Evolutionary conservation across 1,139 yeast genomes (phyloP), one percentile per base, ranked within the genome.

Genomic region (Blastobotrys petasosporus): DNA sequence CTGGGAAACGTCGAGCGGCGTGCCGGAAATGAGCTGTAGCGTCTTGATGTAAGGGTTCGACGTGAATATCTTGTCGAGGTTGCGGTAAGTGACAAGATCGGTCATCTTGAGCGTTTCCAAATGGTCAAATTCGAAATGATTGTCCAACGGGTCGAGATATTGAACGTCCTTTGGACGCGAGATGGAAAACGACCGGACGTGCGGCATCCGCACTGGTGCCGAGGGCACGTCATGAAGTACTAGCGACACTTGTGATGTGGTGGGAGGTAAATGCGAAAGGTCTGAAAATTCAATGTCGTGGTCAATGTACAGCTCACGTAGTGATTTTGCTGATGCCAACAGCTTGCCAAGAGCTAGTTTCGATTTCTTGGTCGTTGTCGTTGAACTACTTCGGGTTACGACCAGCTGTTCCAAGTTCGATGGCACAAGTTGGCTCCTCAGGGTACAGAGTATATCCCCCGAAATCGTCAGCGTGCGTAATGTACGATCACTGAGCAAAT

Each of bases 11-110:
- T 17, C 30, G n/a, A 35, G n/a, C 11, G 20, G 28, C 4, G 13
- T 11, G 5, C 38, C 38, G 4, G 28, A 11, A 3, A 35, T 23
- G 9, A 35, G 12, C 12, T 35, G 38, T 5, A 35, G 12, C 10
- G 38, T 17, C 29, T 35, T 11, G n/a, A 35, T 20, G 11, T 17
- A 11, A 10, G 38, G 38, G 17, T 35, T 35, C n/a, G 29, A 17
- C 3, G 29, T 35, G 15, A 35, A 35, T 5, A 35, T 35, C 38
- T 35, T 35, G 29, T 35, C 38, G 15, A 35, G 12, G 15, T 35
- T 35, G 13, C 38, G 38, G n/a, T 11, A 17, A 4, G 38, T 23
- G 7, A 35, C 20, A n/a, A 35, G 20, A 25, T 35, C 15, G n/a
- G 38, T 23, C 29, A 35, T 15, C n/a, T 35, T 35, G 11, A 35